Conservation (phyloP, 306 rosid genomes). For the Gastrolobium bilobum region DNA sequence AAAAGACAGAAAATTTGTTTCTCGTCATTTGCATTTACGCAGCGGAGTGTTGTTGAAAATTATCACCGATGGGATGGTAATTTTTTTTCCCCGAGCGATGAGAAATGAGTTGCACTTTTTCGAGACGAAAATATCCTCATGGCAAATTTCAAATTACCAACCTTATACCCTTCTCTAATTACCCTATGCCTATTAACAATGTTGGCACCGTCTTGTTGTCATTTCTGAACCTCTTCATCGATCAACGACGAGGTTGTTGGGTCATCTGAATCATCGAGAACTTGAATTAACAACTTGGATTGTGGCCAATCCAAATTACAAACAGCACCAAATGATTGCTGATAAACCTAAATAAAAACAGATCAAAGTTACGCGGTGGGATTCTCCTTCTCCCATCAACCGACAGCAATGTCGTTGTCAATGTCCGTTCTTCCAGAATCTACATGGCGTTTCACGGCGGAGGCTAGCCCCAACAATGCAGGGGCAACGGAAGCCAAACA, state of each 20-base stretch:
- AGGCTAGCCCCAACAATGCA: constrained; percentile 62
- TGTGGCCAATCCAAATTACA: constrained; percentile 96
- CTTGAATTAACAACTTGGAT: constrained; percentile 77
- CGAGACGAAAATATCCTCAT: no score
- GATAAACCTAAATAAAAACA: constrained; percentile 74
- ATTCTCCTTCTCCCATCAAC: constrained; percentile 59
- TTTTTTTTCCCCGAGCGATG: no score
- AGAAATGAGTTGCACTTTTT: no score
- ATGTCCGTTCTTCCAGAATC: constrained; percentile 74
- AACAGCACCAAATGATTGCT: constrained; percentile 92
- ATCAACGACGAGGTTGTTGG: constrained; percentile 76
- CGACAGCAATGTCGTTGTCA: constrained; percentile 49
- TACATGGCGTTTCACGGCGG: constrained; percentile 74
- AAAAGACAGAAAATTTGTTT: no score
- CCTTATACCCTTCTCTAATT: constrained; percentile 92
- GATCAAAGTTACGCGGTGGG: constrained; percentile 43
- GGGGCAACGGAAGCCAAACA: constrained; percentile 79
- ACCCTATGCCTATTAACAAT: constrained; percentile 88
- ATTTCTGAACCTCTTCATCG: constrained; percentile 82
- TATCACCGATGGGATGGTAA: no score
- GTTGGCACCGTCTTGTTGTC: constrained; percentile 88
- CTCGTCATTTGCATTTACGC: no score
- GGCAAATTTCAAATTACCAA: constrained; percentile 97
- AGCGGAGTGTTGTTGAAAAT: no score
- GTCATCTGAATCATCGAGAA: constrained; percentile 97